Evolutionary conservation across 2,329 filamentous ascomycete species (phyloP).

Genomic region (Fusarium nematophilum): DNA sequence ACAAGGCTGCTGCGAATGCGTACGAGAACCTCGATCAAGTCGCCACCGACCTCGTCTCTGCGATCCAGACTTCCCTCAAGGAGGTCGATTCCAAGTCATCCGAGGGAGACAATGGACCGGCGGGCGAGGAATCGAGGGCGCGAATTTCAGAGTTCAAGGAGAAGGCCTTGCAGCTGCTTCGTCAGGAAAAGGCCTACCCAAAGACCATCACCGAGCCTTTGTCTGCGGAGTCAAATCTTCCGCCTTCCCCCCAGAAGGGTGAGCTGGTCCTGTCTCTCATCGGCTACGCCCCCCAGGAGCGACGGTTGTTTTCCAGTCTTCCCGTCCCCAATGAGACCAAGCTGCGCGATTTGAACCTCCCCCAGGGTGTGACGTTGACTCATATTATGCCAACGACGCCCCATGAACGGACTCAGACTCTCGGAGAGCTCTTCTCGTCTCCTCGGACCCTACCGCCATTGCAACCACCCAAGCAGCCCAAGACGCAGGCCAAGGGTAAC

Average conservation of each 20-base stretch:
- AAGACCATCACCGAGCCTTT: slow-evolving; percentile 51
- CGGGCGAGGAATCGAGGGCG: slow-evolving; percentile 52
- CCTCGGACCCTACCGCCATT: slow-evolving; percentile 73
- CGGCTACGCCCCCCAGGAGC: slow-evolving; percentile 78
- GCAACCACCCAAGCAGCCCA: slow-evolving; percentile 78
- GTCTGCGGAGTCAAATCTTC: slow-evolving; percentile 54
- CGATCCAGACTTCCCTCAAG: slow-evolving; percentile 60
- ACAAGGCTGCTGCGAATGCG: slow-evolving; percentile 62
- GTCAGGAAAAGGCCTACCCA: slow-evolving; percentile 68
- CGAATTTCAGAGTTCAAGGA: slow-evolving; percentile 69
- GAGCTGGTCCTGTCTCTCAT: slow-evolving; percentile 78
- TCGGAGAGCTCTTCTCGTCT: slow-evolving; percentile 80
- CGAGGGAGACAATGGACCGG: slow-evolving; percentile 42
- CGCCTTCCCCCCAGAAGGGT: slow-evolving; percentile 55
- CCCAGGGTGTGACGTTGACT: slow-evolving; percentile 73
- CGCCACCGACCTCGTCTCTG: slow-evolving; percentile 65
- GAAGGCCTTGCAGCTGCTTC: slow-evolving; percentile 70
- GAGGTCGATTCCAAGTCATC: slow-evolving; percentile 55
- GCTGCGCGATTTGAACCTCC: slow-evolving; percentile 65
- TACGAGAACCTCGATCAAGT: slow-evolving; percentile 75
- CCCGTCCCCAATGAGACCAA: slow-evolving; percentile 53
- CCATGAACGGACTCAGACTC: slow-evolving; percentile 67
- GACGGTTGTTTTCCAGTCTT: slow-evolving; percentile 88
- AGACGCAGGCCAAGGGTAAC: slow-evolving; percentile 73
- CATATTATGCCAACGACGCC: slow-evolving; percentile 49